These are phyloP conservation scores for Candida khao-thaluensis DNA, from an alignment of 805 yeast genomes.

Conservation along the genomic window DNA sequence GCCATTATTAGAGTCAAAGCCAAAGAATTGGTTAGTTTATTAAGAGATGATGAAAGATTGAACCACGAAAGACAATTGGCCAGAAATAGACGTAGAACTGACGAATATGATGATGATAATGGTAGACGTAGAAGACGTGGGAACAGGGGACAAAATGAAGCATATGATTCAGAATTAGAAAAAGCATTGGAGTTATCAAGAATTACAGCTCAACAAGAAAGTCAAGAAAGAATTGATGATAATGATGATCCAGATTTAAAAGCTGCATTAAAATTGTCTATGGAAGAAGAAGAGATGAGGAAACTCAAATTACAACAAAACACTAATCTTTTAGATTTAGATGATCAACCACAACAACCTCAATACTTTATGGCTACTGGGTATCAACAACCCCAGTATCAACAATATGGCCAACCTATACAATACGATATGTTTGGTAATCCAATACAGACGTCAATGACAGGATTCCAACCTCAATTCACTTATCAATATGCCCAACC, in stretches of 20 bases:
- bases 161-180: slow-evolving; percentile 73
- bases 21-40: slow-evolving; percentile 75
- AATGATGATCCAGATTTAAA: slow-evolving; percentile 59
- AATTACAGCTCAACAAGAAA: slow-evolving; percentile 82
- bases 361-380: slow-evolving; percentile 47
- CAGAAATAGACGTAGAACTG: slow-evolving; percentile 12
- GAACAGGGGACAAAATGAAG: slow-evolving; percentile 18
- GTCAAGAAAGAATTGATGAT: slow-evolving; percentile 45
- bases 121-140: slow-evolving; percentile 21
- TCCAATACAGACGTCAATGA: slow-evolving; percentile 57
- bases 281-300: slow-evolving; percentile 76
- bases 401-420: slow-evolving; percentile 6
- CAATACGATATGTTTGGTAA: slow-evolving; percentile 67
- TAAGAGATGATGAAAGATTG: slow-evolving; percentile 80
- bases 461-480: slow-evolving; percentile 48
- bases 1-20: slow-evolving; percentile 84
- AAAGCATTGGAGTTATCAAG: slow-evolving; percentile 79
- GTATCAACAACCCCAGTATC: slow-evolving; percentile 29
- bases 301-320: slow-evolving; percentile 42
- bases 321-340: slow-evolving; percentile 54
- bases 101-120: slow-evolving; percentile 24
- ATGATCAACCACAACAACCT: slow-evolving; percentile 31
- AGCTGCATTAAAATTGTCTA: slow-evolving; percentile 66
- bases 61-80: slow-evolving; percentile 61
- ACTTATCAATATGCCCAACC: slow-evolving; percentile 29